Percentiles rank a stretch among this genome's conserved stretches.
These are phyloP conservation scores for Trichoderma sp. DNA, from an alignment of 2,329 filamentous ascomycete species.

Conservation along the genomic window DNA sequence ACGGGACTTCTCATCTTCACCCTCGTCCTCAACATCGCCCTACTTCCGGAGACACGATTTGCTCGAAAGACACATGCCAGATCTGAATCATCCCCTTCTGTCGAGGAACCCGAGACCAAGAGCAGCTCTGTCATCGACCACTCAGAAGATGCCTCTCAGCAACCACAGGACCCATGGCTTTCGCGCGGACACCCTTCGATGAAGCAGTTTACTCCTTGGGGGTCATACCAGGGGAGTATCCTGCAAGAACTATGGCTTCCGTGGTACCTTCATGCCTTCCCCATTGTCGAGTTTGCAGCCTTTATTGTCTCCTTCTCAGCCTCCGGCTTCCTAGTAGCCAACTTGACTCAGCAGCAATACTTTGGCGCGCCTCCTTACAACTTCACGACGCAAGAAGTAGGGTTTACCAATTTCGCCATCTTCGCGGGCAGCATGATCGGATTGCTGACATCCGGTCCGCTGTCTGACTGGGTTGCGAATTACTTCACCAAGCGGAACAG, in stretches of 20 bases:
- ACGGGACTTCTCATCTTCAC: slow-evolving; percentile 16
- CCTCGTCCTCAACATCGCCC: slow-evolving; percentile 1
- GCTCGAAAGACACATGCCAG: background rate
- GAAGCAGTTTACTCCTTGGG: slow-evolving; percentile 15
- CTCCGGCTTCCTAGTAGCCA: slow-evolving; percentile 13
- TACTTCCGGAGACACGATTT: slow-evolving; percentile 17
- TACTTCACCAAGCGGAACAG: slow-evolving; percentile 20
- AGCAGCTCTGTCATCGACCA: slow-evolving; percentile 6
- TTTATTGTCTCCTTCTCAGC: slow-evolving; percentile 16
- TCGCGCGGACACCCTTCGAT: slow-evolving; percentile 17
- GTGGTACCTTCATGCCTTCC: slow-evolving; percentile 20
- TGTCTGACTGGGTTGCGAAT: slow-evolving; percentile 18
- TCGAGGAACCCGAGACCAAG: background rate
- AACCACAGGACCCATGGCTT: slow-evolving; percentile 8
- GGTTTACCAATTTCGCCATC: slow-evolving; percentile 21
- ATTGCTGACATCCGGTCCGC: slow-evolving; percentile 9
- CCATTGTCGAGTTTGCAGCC: slow-evolving; percentile 19
- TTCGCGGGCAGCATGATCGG: slow-evolving; percentile 15
- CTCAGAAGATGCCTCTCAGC: background rate
- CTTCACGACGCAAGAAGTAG: slow-evolving; percentile 6
- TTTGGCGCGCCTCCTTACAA: slow-evolving; percentile 20
- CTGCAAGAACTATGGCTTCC: slow-evolving; percentile 21
- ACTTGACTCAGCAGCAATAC: slow-evolving; percentile 16
- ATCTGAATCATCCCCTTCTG: background rate
- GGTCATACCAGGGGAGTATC: slow-evolving; percentile 9